Evolutionary conservation across 805 yeast species (phyloP), one percentile per base, ranked within the genome.

Genomic region (Starmera caribaea): DNA sequence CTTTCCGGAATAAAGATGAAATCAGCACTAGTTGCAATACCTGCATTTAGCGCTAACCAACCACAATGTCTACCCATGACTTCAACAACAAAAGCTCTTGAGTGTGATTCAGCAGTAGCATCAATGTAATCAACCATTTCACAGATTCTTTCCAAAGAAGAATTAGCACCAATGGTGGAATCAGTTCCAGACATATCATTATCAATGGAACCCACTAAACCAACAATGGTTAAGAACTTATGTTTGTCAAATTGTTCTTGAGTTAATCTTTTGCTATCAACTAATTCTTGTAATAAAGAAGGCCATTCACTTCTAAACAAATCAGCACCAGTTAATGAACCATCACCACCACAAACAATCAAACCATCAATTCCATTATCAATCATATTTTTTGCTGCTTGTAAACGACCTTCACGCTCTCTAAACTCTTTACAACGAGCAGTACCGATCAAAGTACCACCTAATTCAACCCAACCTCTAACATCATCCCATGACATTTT

Each of bases 1-100:
- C 81, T 79, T 66, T 92, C 98, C 29, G 98, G 98, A 48, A 92
- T 83, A 53, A 92, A 81, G 43, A 88, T 82, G 59, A 78, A 88
- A 65, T 92, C 98, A 3, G 98, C 97, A 53, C 92, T 84, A 26
- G 97, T 86, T 34, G 97, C 88, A 45, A 90, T 81, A 56, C 97
- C 98, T 4, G 98, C 94, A 92, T 88, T 89, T 50, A 92, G 68
- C 2, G 94, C 97, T 52, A 92, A 74, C 98, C 98, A 92, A 46
- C 98, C 98, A 71, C 98, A 92, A 62, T 92, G 97, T 58, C 98
- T 79, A 45, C 98, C 98, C 98, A 92, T 92, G 32, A 92, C 98
- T 61, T 92, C 98, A 43, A 92, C 84, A 34, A 92, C 96, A 60
- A 92, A 92, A 8, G 98, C 98, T 56, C 98, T 77, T 12, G 96